A percentile compares a stretch with the other conserved stretches of the same genome.
These are phyloP conservation scores for carrot (Daucus carota) DNA, from an alignment of 129 eudicot species.

Conservation along the genomic window DNA sequence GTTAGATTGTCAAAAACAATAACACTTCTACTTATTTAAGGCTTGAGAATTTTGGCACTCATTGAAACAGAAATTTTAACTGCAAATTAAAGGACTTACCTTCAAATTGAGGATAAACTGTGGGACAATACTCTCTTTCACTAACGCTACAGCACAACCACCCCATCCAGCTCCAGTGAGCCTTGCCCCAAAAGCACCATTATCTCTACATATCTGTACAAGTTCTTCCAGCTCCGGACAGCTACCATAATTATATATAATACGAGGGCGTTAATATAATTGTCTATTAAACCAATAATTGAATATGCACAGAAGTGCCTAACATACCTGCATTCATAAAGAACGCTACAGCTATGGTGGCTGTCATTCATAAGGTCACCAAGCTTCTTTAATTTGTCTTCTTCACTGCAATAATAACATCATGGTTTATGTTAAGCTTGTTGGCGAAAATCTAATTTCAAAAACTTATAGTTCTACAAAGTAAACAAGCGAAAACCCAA, in stretches of 20 bases:
- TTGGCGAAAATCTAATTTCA: neutral
- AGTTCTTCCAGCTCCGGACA: conserved; percentile 95
- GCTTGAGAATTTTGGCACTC: neutral
- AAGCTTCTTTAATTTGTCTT: conserved; percentile 70
- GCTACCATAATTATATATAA: conserved; percentile 24
- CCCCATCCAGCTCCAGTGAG: conserved; percentile 99
- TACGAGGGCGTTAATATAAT: neutral
- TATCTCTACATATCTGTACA: conserved; percentile 51
- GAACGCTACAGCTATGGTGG: conserved; percentile 92
- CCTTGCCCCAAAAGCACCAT: conserved; percentile 95
- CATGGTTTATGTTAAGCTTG: neutral
- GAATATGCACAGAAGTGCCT: neutral
- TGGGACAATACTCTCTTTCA: conserved; percentile 68
- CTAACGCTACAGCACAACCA: conserved; percentile 93
- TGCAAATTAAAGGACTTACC: conserved; percentile 27
- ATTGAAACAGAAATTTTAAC: neutral
- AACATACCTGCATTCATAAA: conserved; percentile 86
- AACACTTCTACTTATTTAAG: neutral
- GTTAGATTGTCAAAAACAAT: neutral
- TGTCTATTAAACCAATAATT: neutral
- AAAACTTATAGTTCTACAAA: neutral
- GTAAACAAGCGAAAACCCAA: neutral
- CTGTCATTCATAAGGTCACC: conserved; percentile 95
- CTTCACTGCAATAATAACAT: conserved; percentile 52
- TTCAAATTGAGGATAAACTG: conserved; percentile 77